phyloP scores from a whole-genome alignment of 2,329 filamentous ascomycete species.

The Sporothrix inflata region DNA sequence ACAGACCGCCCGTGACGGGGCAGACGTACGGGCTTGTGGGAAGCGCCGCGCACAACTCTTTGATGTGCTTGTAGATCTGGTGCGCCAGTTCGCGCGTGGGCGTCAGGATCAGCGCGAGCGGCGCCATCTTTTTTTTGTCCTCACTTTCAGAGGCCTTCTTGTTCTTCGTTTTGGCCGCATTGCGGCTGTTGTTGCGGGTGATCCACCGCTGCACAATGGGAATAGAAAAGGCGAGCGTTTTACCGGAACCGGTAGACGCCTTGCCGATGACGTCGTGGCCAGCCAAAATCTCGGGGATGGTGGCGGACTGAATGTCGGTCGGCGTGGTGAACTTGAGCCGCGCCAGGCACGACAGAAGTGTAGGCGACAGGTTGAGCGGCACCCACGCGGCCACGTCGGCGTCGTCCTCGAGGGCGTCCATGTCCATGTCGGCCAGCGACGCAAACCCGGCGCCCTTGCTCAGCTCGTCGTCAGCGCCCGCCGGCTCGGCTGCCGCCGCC shows the following conservation, averaged over 20 bases:
- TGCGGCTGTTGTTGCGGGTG: constrained; percentile 36
- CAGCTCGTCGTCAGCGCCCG: constrained; percentile 44
- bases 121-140: constrained; percentile 38
- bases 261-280: constrained; percentile 95
- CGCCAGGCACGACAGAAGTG: constrained; percentile 72
- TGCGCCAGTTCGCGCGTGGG: constrained; percentile 93
- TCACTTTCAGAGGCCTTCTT: neutral
- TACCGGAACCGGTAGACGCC: constrained; percentile 93
- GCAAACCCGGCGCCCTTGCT: constrained; percentile 56
- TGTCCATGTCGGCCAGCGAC: constrained; percentile 55
- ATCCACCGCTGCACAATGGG: constrained; percentile 88
- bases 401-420: constrained; percentile 53
- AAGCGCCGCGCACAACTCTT: constrained; percentile 67
- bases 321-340: constrained; percentile 80
- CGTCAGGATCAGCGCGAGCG: constrained; percentile 80
- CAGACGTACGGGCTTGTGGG: constrained; percentile 71
- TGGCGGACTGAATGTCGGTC: constrained; percentile 76
- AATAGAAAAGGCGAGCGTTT: constrained; percentile 92
- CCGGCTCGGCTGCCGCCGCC: neutral
- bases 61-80: constrained; percentile 84
- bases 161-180: constrained; percentile 38
- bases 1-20: constrained; percentile 87
- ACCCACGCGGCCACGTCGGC: constrained; percentile 80
- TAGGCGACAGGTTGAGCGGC: constrained; percentile 70
- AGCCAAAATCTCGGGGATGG: constrained; percentile 79